These are phyloP conservation scores for Taphrina sp. DNA, from an alignment of 1,139 yeast genomes.

Conservation along the genomic window DNA sequence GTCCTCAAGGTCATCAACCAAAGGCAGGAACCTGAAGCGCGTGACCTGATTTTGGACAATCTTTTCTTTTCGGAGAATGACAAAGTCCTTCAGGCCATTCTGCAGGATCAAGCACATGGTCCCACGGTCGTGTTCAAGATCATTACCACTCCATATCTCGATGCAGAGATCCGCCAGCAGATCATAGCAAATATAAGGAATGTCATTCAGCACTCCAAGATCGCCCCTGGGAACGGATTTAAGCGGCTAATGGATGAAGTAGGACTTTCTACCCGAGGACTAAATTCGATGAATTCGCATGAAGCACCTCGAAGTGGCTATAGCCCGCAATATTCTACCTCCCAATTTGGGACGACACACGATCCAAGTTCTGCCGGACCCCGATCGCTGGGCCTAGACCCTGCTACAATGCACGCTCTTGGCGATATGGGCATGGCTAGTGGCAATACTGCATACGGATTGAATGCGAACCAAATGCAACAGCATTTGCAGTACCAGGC, in stretches of 20 bases:
- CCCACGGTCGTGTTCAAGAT: conserved; percentile 82
- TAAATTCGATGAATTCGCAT: not conserved
- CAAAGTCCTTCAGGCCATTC: conserved; percentile 51
- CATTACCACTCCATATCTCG: conserved; percentile 61
- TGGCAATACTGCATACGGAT: conserved; percentile 4
- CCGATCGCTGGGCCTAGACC: conserved; percentile 17
- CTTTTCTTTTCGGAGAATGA: conserved; percentile 50
- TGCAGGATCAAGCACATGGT: conserved; percentile 67
- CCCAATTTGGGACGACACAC: conserved; percentile 1
- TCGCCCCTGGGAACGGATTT: conserved; percentile 65
- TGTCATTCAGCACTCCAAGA: conserved; percentile 59
- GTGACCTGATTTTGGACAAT: conserved; percentile 60
- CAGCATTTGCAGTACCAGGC: conserved; percentile 26
- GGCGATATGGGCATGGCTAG: conserved; percentile 23
- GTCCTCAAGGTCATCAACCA: conserved; percentile 71
- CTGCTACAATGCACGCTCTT: conserved; percentile 27
- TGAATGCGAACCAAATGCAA: conserved; percentile 21
- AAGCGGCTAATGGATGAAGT: conserved; percentile 90
- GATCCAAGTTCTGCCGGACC: conserved; percentile 9
- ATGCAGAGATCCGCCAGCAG: conserved; percentile 39
- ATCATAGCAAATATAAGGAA: conserved; percentile 44
- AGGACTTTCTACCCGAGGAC: conserved; percentile 53
- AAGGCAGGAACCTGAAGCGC: conserved; percentile 62
- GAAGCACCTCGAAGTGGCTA: conserved; percentile 1
- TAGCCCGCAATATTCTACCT: conserved; percentile 10